Evolutionary conservation across 306 rosid genomes (phyloP).

Genomic region (Abrus precatorius): DNA sequence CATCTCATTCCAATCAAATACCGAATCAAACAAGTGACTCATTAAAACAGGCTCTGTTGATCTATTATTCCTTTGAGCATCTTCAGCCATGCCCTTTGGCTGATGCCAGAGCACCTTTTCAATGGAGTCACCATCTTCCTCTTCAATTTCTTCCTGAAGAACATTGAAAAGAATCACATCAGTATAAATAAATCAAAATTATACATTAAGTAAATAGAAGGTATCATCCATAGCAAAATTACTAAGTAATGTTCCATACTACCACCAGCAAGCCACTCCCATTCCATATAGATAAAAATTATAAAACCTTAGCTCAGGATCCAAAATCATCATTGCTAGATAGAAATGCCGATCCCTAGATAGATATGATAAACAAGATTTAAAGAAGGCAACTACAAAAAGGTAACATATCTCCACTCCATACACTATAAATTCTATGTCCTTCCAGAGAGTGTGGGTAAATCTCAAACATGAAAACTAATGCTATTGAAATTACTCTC

Average conservation of each 20-base stretch:
- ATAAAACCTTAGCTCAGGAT: conserved; percentile 22
- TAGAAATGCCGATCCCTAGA: conserved; percentile 16
- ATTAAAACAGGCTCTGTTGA: conserved; percentile 80
- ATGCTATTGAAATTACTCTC: conserved; percentile 24
- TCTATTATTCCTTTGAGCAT: conserved; percentile 76
- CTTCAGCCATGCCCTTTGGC: conserved; percentile 91
- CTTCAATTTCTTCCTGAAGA: conserved; percentile 91
- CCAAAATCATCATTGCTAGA: conserved; percentile 28
- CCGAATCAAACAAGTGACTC: conserved; percentile 86
- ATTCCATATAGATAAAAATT: conserved; percentile 13
- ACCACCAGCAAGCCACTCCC: conserved; percentile 33
- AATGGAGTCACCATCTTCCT: conserved; percentile 93
- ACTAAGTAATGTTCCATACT: conserved; percentile 14
- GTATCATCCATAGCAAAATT: background rate
- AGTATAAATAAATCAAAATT: conserved; percentile 21
- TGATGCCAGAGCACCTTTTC: conserved; percentile 99
- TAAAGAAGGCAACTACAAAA: conserved; percentile 33
- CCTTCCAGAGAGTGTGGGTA: background rate
- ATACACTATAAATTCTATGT: conserved; percentile 28
- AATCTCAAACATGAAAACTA: conserved; percentile 20
- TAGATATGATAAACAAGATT: conserved; percentile 17
- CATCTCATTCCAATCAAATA: conserved; percentile 84
- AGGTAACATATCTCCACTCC: conserved; percentile 11
- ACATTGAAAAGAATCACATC: conserved; percentile 41
- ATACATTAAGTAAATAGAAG: conserved; percentile 19